These are phyloP conservation scores for Chlorophyllum brunneum DNA, from an alignment of 768 basidiomycete genomes.

Conservation along the genomic window DNA sequence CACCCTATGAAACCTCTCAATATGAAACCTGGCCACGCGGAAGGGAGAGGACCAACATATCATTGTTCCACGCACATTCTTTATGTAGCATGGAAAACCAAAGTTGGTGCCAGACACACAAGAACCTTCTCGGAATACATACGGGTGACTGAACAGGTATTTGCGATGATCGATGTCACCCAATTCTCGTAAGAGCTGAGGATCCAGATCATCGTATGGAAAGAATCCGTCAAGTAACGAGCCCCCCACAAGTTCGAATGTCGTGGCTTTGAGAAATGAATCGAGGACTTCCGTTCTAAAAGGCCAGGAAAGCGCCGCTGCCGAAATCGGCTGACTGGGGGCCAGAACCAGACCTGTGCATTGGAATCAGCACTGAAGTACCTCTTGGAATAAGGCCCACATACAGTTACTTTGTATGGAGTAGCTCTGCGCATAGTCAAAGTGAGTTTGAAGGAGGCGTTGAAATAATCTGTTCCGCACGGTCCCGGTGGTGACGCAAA, in stretches of 20 bases:
- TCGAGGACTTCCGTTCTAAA: background rate
- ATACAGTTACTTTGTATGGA: background rate
- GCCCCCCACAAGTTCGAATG: background rate
- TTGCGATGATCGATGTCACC: background rate
- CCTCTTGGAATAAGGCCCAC: background rate
- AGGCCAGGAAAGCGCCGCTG: background rate
- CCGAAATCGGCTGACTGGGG: background rate
- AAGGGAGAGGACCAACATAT: background rate
- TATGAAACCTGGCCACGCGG: background rate
- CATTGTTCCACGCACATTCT: background rate
- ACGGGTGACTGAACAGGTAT: background rate
- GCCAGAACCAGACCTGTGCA: background rate
- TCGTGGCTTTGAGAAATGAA: no score
- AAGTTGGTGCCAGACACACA: background rate
- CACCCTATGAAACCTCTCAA: background rate
- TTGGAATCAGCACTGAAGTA: background rate
- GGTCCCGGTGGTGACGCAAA: background rate
- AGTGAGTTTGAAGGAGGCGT: background rate
- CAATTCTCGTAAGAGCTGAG: background rate
- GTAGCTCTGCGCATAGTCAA: background rate
- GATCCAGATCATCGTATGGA: background rate
- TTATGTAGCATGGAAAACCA: background rate
- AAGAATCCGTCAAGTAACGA: background rate
- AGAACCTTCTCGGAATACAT: no score
- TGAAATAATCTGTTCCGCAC: background rate